Percentiles rank a stretch among this genome's conserved stretches.
Evolutionary conservation across 1,284 basidiomycete species (phyloP).

Genomic region (Marasmius fiardii): DNA sequence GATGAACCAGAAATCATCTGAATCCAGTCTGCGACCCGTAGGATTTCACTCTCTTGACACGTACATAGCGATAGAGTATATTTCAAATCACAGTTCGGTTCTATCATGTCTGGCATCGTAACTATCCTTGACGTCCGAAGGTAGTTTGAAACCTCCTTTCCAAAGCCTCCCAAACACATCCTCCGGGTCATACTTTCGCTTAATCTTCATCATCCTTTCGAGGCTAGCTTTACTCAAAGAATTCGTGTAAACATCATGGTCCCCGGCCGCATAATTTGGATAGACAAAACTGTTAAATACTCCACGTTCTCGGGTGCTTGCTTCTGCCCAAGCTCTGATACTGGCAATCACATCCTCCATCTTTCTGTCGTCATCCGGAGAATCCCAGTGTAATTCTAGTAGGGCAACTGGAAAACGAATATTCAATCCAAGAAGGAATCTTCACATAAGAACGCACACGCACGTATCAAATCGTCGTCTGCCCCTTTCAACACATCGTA

Average conservation of each 20-base stretch:
- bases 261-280: slow-evolving; percentile 9
- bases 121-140: neutral
- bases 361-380: neutral
- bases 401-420: neutral
- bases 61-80: neutral
- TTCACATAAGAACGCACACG: neutral
- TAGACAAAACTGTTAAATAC: slow-evolving; percentile 9
- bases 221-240: neutral
- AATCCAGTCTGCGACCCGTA: neutral
- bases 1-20: slow-evolving; percentile 1
- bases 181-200: slow-evolving; percentile 6
- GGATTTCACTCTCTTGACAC: neutral
- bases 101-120: neutral
- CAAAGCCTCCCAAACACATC: slow-evolving; percentile 5
- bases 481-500: neutral
- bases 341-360: neutral
- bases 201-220: neutral
- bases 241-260: slow-evolving; percentile 2
- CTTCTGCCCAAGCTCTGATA: slow-evolving; percentile 3
- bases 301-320: neutral
- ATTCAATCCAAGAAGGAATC: neutral
- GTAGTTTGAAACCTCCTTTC: slow-evolving; percentile 13
- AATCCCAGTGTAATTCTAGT: neutral
- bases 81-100: neutral
- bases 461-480: slow-evolving; percentile 2